Percentiles rank a stretch among this genome's conserved stretches.
These are phyloP conservation scores for Colletotrichum destructivum DNA, from an alignment of 2,329 filamentous ascomycete genomes.

Conservation along the genomic window DNA sequence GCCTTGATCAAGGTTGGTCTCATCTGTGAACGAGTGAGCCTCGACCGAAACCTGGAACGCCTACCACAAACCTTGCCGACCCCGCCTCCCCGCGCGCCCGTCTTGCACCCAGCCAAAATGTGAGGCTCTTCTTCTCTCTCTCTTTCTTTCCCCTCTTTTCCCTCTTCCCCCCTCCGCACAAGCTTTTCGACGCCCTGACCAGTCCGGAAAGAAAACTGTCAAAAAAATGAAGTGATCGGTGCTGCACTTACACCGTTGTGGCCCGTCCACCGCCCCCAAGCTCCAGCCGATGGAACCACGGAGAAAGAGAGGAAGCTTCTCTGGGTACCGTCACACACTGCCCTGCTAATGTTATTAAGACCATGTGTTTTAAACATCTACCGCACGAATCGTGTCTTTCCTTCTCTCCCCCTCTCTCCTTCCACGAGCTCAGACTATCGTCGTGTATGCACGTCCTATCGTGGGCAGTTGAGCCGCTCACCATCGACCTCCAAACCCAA, in stretches of 20 bases:
- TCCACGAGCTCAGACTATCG: not conserved
- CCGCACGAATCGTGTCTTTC: not conserved
- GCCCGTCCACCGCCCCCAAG: not conserved
- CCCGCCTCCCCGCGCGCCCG: not conserved
- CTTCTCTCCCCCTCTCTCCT: not conserved
- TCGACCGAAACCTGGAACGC: not conserved
- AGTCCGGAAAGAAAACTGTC: not conserved
- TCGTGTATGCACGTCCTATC: not conserved
- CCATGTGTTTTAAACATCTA: not conserved
- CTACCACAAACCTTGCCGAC: not conserved
- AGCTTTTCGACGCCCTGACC: slow-evolving; percentile 20
- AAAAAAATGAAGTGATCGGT: not conserved
- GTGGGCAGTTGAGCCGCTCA: too few relatives aligned
- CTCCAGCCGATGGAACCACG: not conserved
- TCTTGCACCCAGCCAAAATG: not conserved
- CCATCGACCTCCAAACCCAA: not conserved
- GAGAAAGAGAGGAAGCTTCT: slow-evolving; percentile 15
- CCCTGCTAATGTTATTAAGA: not conserved
- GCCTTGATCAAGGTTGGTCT: slow-evolving; percentile 11
- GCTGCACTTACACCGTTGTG: slow-evolving; percentile 2
- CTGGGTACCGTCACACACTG: not conserved
- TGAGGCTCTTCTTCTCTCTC: not conserved
- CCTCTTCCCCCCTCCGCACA: slow-evolving; percentile 4
- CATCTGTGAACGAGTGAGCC: not conserved
- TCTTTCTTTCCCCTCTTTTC: not conserved